Evolutionary conservation across 2,329 filamentous ascomycete species (phyloP).

Genomic region (Phialophora verrucosa): DNA sequence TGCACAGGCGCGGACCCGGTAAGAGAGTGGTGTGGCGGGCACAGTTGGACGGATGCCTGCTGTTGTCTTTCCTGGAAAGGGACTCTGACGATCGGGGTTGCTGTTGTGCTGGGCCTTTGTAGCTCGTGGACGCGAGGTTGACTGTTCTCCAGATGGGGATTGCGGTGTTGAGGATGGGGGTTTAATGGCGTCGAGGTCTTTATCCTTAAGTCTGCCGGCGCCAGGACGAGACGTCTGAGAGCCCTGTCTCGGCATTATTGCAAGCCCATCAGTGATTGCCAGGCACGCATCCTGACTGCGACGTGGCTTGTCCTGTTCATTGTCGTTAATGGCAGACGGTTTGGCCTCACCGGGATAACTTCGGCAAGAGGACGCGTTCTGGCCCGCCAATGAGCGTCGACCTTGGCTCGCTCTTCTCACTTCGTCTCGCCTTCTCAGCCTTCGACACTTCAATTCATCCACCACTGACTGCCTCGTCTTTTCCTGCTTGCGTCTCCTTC

Average conservation of each 20-base stretch:
- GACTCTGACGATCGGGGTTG: background rate
- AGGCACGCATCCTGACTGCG: background rate
- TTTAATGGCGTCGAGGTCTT: background rate
- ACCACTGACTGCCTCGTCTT: background rate
- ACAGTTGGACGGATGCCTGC: background rate
- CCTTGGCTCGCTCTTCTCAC: slow-evolving; percentile 7
- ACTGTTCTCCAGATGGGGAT: background rate
- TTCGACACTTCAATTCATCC: slow-evolving; percentile 5
- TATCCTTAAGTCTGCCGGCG: background rate
- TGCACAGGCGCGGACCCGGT: background rate
- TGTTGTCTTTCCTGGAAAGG: background rate
- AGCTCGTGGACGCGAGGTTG: background rate
- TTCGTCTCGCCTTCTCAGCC: background rate
- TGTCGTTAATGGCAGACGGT: background rate
- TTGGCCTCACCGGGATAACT: slow-evolving; percentile 1
- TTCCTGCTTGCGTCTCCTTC: background rate
- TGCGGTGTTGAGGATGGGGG: background rate
- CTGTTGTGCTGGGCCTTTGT: background rate
- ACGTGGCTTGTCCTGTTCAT: background rate
- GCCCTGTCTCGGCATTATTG: background rate
- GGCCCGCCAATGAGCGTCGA: slow-evolving; percentile 20
- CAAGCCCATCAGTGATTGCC: background rate
- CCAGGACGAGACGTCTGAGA: background rate
- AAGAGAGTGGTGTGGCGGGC: background rate
- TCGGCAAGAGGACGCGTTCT: slow-evolving; percentile 18